These are phyloP conservation scores for Vinca major DNA, from an alignment of 305 asterid genomes.

Conservation along the genomic window DNA sequence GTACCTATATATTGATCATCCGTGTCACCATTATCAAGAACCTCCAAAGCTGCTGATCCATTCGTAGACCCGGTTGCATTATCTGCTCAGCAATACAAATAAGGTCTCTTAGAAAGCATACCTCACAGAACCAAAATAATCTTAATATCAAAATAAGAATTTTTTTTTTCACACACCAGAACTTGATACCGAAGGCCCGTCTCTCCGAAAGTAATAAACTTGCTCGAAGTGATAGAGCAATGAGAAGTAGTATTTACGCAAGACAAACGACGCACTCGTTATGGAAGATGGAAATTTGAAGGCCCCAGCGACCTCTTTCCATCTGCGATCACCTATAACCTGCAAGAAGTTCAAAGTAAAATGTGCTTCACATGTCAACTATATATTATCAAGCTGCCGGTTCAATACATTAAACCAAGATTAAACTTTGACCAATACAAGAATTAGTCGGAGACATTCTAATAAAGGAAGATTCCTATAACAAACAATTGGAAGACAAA, in stretches of 20 bases:
- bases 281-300: conserved; percentile 74
- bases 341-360: conserved; percentile 23
- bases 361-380: conserved; percentile 3
- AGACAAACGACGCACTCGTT: conserved; percentile 73
- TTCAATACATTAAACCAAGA: not conserved
- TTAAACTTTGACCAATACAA: too few relatives aligned
- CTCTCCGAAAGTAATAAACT: conserved; percentile 82
- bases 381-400: not conserved
- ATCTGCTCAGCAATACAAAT: conserved; percentile 26
- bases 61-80: conserved; percentile 25
- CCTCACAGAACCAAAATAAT: conserved; percentile 9
- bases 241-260: conserved; percentile 71
- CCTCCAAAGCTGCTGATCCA: conserved; percentile 33
- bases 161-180: conserved; percentile 29
- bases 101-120: conserved; percentile 11
- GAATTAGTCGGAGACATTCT: too few relatives aligned
- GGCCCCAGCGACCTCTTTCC: conserved; percentile 73
- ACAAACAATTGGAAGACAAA: not conserved
- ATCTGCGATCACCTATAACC: conserved; percentile 81
- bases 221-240: conserved; percentile 91
- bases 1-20: conserved; percentile 47
- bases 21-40: conserved; percentile 35
- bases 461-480: not conserved
- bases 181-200: conserved; percentile 37
- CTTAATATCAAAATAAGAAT: conserved; percentile 7